A percentile compares a stretch with the other conserved stretches of the same genome.
phyloP scores from a whole-genome alignment of 2,329 filamentous ascomycete genomes.

The Cercospora sp. region DNA sequence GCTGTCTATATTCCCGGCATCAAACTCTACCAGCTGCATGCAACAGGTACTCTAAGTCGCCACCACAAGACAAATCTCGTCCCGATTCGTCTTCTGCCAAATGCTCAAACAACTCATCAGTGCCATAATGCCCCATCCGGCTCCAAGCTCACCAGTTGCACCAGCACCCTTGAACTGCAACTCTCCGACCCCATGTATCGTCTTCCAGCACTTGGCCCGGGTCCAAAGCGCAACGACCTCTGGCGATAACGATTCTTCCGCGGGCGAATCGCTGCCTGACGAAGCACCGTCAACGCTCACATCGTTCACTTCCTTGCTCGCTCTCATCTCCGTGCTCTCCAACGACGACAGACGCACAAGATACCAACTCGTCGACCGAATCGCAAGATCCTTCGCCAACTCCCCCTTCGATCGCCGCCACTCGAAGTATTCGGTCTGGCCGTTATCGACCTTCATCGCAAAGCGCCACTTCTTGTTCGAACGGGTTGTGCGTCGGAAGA shows the following conservation, averaged over 20 bases:
- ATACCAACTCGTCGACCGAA: neutral
- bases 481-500: neutral
- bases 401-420: neutral
- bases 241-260: neutral
- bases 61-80: neutral
- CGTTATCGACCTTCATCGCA: neutral
- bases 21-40: too few relatives aligned
- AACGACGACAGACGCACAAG: neutral
- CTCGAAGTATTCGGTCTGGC: neutral
- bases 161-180: neutral
- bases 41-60: neutral
- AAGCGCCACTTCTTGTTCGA: neutral
- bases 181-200: neutral
- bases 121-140: neutral
- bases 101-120: neutral
- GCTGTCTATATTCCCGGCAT: too few relatives aligned
- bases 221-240: neutral
- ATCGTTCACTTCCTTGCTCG: neutral
- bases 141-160: neutral
- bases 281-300: neutral
- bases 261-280: neutral
- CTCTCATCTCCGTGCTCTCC: neutral
- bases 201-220: neutral
- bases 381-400: neutral
- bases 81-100: slow-evolving; percentile 1